These are phyloP conservation scores for Myriangium duriaei DNA, from an alignment of 2,329 filamentous ascomycete species.

Conservation along the genomic window DNA sequence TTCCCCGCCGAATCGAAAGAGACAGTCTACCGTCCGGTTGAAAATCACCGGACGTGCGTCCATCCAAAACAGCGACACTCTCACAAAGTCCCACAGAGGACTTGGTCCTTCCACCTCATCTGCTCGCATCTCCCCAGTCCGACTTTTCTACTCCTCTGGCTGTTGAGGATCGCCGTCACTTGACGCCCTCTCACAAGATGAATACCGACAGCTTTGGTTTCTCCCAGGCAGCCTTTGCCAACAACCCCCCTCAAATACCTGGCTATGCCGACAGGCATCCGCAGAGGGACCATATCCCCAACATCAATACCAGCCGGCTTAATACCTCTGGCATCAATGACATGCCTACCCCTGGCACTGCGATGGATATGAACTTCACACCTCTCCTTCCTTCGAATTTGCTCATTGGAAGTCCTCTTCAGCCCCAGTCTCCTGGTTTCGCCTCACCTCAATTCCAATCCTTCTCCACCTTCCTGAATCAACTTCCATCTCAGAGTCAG, in stretches of 20 bases:
- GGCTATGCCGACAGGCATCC: constrained; percentile 81
- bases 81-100: constrained; percentile 69
- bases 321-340: constrained; percentile 51
- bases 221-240: constrained; percentile 83
- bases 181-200: constrained; percentile 58
- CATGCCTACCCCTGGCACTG: constrained; percentile 75
- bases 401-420: constrained; percentile 89
- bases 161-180: constrained; percentile 40
- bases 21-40: constrained; percentile 7
- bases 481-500: constrained; percentile 37
- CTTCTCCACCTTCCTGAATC: constrained; percentile 62
- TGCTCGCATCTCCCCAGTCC: constrained; percentile 85
- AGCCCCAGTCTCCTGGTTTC: constrained; percentile 86
- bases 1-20: not conserved
- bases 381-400: constrained; percentile 89
- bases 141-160: constrained; percentile 48
- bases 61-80: constrained; percentile 67
- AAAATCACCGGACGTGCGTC: constrained; percentile 8
- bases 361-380: constrained; percentile 97
- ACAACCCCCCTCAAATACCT: constrained; percentile 57
- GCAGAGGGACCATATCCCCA: constrained; percentile 73
- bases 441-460: constrained; percentile 84
- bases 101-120: constrained; percentile 69
- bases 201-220: constrained; percentile 68
- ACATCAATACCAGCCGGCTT: constrained; percentile 70